Evolutionary conservation across 495 filamentous ascomycete species (phyloP), one percentile per base, ranked within the genome.

Genomic region (Penicillium canescens): DNA sequence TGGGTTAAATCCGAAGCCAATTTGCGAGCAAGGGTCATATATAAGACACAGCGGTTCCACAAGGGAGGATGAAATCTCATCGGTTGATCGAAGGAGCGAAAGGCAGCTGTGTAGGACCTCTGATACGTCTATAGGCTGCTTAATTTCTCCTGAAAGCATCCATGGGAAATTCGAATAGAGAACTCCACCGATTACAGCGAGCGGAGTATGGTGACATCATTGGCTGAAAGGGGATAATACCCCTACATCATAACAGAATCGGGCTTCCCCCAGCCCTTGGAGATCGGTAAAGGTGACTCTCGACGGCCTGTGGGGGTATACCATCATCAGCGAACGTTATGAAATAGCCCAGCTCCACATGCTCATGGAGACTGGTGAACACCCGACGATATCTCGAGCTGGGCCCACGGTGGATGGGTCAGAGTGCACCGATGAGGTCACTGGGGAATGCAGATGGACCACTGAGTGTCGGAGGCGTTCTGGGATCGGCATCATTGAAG

Each of bases 401-500:
- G 62, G 21, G 21, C 57, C 57, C 62, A 60, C 45, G 23, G 42
- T 31, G 41, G 45, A 59, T 51, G 50, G 60, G 42, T 54, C 49
- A 59, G 21, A 43, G 21, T 42, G 21, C 52, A 46, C 57, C 56
- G 52, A 69, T 73, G 70, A 71, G 67, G 66, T 73, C 68, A 73
- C 68, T 56, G 52, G 54, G 59, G 57, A 66, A 66, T 66, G 60
- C 39, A 21, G 49, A 45, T 56, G 60, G 54, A 54, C 46, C 42
- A 54, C 45, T 38, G 24, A 38, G 37, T 39, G 40, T 9, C 28
- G 36, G 39, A 45, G 52, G 42, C 55, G 52, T 37, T 42, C 35
- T 52, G 42, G 36, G 60, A 63, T 63, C 63, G 50, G 59, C 59
- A 50, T 33, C 28, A 46, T 41, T 42, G 46, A 31, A 48, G 50